Conservation (phyloP, 2,329 filamentous ascomycete species). For the Claviceps cyperi region DNA sequence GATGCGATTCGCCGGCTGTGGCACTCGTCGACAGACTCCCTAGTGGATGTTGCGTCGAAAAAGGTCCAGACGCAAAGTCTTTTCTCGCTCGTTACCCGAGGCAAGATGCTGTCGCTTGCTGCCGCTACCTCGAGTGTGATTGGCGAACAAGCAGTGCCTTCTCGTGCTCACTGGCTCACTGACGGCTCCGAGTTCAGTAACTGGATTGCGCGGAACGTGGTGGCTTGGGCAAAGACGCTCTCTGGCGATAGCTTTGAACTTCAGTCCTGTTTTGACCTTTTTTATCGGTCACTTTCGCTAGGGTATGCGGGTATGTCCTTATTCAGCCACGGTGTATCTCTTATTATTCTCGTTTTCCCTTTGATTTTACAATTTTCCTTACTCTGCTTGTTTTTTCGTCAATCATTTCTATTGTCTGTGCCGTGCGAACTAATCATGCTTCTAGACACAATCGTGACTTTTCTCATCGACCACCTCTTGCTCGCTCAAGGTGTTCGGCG, state of each 20-base stretch:
- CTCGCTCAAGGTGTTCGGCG: constrained; percentile 13
- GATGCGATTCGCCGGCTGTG: constrained; percentile 24
- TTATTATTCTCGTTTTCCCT: background rate
- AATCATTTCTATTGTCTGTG: background rate
- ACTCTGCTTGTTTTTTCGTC: background rate
- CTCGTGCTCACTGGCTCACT: constrained; percentile 41
- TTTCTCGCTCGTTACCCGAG: constrained; percentile 30
- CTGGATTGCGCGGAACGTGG: constrained; percentile 59
- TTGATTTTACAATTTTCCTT: background rate
- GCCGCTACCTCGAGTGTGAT: constrained; percentile 41
- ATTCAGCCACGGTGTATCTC: background rate
- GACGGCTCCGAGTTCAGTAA: constrained; percentile 48
- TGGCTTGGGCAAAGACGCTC: constrained; percentile 23
- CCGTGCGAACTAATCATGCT: constrained; percentile 7
- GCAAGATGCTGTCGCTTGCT: constrained; percentile 33
- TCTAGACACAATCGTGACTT: constrained; percentile 27
- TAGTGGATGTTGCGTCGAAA: constrained; percentile 13
- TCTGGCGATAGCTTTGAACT: constrained; percentile 19
- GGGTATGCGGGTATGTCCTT: constrained; percentile 51
- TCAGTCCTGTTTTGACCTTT: constrained; percentile 31
- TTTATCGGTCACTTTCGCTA: constrained; percentile 49
- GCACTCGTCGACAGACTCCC: constrained; percentile 15
- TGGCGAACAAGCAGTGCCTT: constrained; percentile 17
- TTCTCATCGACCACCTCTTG: constrained; percentile 23
- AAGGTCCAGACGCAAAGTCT: constrained; percentile 23